Evolutionary conservation across 331 rosid genomes (phyloP).

Genomic region (Rosa hybrid): DNA sequence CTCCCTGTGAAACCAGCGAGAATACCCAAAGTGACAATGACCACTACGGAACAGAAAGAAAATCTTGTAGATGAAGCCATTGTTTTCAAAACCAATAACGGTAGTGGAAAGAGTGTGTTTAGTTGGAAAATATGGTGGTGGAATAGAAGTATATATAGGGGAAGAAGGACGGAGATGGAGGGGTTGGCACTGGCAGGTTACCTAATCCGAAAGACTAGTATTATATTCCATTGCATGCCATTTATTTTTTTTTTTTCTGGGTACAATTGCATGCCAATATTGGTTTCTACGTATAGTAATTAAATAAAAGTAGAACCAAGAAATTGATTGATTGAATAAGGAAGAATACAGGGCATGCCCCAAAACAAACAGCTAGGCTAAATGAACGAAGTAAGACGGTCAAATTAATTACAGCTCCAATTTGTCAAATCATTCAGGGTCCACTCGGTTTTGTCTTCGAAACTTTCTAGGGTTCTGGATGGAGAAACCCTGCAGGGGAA

Average conservation of each 20-base stretch:
- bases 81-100: conserved; percentile 2
- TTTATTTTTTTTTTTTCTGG: no score
- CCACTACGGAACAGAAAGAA: conserved; percentile 18
- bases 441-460: background rate
- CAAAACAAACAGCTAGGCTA: background rate
- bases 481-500: background rate
- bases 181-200: background rate
- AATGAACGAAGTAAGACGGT: background rate
- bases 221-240: background rate
- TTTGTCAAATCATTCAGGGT: background rate
- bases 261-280: no score
- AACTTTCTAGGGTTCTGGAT: background rate
- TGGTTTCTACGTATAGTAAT: background rate
- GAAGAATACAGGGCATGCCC: background rate
- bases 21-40: conserved; percentile 21
- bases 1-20: conserved; percentile 32
- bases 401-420: background rate
- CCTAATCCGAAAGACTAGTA: conserved; percentile 6
- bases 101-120: background rate
- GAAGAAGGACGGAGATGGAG: background rate
- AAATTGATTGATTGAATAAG: background rate
- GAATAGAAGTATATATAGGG: conserved; percentile 17
- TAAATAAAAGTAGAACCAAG: background rate
- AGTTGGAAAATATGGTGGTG: background rate
- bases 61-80: conserved; percentile 31